Evolutionary conservation across 352 stramenopile species (phyloP), one percentile per base, ranked within the genome.

Genomic region (Pythium graminicola): DNA sequence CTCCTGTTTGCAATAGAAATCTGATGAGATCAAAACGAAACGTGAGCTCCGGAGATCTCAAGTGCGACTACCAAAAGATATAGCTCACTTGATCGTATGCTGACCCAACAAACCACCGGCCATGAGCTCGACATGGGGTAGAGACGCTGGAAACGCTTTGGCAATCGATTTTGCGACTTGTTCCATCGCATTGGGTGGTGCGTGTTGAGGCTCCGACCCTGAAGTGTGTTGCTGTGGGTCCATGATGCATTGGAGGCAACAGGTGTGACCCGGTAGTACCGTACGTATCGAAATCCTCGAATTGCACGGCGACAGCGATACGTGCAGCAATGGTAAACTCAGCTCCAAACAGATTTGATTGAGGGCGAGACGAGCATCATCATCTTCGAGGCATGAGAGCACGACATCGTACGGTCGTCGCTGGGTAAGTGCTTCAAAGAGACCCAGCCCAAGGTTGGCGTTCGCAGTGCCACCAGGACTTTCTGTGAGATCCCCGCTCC

Each of bases 301-400:
- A 39, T 69, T 71, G 24, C 57, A 64, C 1, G 60, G 60, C 16
- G 65, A 62, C 11, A 72, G 51, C 8, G 53, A 47, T 16, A 65
- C 57, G 23, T 67, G 52, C n/a, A 78, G 29, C 19, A 78, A 47
- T 28, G 69, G 66, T 24, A 78, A 55, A 32, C 69, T 75, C 39
- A 78, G 69, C 45, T 78, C 63, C n/a, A 78, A 43, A 33, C 66
- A 75, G 29, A 73, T 52, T 28, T 57, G 23, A 33, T 78, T 72
- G 24, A 78, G 42, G 2, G 46, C 50, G 6, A 61, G 26, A 48
- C 54, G 57, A 14, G 57, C 54, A 4, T 11, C 55, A 14, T 64
- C 66, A 42, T 69, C 58, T 6, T 60, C 55, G 11, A 58, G 26
- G 41, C 66, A 75, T 33, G 59, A 75, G 11, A 78, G 33, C 33